phyloP scores from a whole-genome alignment of 257 asterid genomes.

The Osmanthus fragrans region DNA sequence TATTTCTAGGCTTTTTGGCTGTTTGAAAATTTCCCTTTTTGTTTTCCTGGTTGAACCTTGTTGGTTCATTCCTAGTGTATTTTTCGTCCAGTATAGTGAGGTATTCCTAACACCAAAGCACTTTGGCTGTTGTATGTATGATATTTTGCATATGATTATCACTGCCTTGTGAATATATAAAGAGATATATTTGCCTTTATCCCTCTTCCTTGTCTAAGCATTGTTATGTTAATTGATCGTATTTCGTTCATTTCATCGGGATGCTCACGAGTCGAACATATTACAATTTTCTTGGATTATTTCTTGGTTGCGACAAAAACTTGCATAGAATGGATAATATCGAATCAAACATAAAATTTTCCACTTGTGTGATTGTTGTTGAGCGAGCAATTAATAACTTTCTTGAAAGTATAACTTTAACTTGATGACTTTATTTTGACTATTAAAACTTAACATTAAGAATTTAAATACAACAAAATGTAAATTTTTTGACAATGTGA shows the following conservation, averaged over 20 bases:
- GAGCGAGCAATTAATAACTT: too few relatives aligned
- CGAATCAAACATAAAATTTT: too few relatives aligned
- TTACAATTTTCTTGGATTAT: too few relatives aligned
- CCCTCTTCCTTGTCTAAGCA: background rate
- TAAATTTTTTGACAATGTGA: too few relatives aligned
- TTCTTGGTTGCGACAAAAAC: too few relatives aligned
- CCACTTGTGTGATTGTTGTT: too few relatives aligned
- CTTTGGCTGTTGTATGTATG: background rate
- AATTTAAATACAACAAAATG: too few relatives aligned
- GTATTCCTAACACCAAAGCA: background rate
- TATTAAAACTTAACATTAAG: too few relatives aligned
- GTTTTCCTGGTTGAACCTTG: background rate
- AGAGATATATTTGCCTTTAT: background rate
- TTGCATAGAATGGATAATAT: too few relatives aligned
- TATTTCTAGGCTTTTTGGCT: background rate
- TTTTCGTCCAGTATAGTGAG: background rate
- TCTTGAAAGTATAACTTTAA: too few relatives aligned
- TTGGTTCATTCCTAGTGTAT: constrained; percentile 1
- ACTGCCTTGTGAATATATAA: background rate
- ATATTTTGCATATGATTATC: background rate
- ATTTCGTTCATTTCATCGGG: background rate
- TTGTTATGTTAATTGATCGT: background rate
- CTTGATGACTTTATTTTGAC: too few relatives aligned
- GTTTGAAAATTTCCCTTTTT: background rate
- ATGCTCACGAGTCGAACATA: background rate